Evolutionary conservation across 139 green algal species (phyloP).

Genomic region (Micractinium conductrix): DNA sequence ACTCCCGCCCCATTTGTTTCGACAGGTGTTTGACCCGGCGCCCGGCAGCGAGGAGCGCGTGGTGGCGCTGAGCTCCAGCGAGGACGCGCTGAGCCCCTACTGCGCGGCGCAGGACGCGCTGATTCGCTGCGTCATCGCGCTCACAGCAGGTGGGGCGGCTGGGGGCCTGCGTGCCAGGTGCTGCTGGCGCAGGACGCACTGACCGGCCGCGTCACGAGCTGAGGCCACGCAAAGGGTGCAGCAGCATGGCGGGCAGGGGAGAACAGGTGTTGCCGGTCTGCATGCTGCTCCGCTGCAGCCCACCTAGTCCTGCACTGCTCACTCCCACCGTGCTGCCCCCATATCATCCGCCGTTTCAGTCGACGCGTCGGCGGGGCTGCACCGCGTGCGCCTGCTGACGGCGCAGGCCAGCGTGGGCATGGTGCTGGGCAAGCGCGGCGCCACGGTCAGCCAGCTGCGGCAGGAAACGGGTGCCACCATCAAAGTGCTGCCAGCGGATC

Average conservation of each 20-base stretch:
- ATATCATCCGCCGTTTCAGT: background rate
- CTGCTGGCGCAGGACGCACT: no score
- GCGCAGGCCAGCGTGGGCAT: conserved; percentile 27
- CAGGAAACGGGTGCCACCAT: conserved; percentile 47
- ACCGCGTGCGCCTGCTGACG: conserved; percentile 44
- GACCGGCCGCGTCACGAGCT: no score
- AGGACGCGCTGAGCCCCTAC: conserved; percentile 43
- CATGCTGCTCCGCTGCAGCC: no score
- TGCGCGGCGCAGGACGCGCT: conserved; percentile 56
- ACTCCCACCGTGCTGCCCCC: background rate
- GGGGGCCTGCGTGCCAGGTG: no score
- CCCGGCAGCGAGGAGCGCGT: conserved; percentile 45
- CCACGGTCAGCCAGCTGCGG: conserved; percentile 45
- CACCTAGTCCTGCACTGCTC: no score
- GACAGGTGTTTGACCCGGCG: conserved; percentile 27
- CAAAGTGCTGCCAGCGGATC: conserved; percentile 30
- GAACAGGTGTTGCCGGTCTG: no score
- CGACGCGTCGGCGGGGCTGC: background rate
- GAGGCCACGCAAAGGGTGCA: no score
- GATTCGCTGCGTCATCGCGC: conserved; percentile 42
- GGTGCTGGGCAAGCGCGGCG: conserved; percentile 45
- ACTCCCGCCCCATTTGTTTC: background rate
- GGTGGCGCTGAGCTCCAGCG: conserved; percentile 43
- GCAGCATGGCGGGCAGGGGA: no score
- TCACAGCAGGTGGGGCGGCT: conserved; percentile 26